A percentile compares a stretch with the other conserved stretches of the same genome.
Conservation (phyloP, 352 stramenopile genomes). For the Thalassiosira exigua region DNA sequence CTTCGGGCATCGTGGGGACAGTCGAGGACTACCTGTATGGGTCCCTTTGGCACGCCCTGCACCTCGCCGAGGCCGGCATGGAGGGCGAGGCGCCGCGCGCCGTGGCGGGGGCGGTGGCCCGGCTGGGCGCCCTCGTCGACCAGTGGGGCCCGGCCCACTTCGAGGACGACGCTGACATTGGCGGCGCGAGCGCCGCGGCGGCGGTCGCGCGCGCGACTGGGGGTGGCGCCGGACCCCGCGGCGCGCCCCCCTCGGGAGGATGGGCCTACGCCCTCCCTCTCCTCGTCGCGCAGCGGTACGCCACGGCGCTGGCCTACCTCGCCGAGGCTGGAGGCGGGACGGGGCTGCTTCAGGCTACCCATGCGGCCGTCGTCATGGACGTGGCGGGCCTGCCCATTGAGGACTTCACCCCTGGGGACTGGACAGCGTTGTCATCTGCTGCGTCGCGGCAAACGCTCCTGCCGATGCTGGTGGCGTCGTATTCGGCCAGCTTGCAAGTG, state of each 20-base stretch:
- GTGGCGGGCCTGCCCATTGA: slow-evolving; percentile 24
- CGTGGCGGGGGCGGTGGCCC: slow-evolving; percentile 39
- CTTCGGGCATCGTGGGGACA: slow-evolving; percentile 57
- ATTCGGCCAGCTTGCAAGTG: slow-evolving; percentile 63
- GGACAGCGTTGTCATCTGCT: slow-evolving; percentile 20
- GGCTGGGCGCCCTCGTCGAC: slow-evolving; percentile 60
- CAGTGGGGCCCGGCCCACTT: slow-evolving; percentile 77
- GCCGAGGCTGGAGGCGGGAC: slow-evolving; percentile 59
- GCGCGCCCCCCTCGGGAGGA: slow-evolving; percentile 43
- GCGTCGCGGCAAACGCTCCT: slow-evolving; percentile 40
- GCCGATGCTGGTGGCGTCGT: slow-evolving; percentile 67
- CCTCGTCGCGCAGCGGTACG: slow-evolving; percentile 71
- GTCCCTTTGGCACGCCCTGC: slow-evolving; percentile 64
- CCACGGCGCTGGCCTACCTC: slow-evolving; percentile 66
- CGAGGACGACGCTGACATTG: slow-evolving; percentile 32
- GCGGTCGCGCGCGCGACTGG: slow-evolving; percentile 9
- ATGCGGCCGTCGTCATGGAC: slow-evolving; percentile 66
- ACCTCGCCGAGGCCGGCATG: slow-evolving; percentile 38
- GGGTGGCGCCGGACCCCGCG: slow-evolving; percentile 7
- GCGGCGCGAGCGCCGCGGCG: slow-evolving; percentile 27
- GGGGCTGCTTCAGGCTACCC: slow-evolving; percentile 75
- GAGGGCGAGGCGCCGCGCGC: slow-evolving; percentile 15
- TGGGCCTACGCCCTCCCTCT: slow-evolving; percentile 78
- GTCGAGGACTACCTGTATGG: slow-evolving; percentile 83
- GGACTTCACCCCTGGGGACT: slow-evolving; percentile 16